Conservation (phyloP, 306 rosid genomes). For the Purshia tridentata region DNA sequence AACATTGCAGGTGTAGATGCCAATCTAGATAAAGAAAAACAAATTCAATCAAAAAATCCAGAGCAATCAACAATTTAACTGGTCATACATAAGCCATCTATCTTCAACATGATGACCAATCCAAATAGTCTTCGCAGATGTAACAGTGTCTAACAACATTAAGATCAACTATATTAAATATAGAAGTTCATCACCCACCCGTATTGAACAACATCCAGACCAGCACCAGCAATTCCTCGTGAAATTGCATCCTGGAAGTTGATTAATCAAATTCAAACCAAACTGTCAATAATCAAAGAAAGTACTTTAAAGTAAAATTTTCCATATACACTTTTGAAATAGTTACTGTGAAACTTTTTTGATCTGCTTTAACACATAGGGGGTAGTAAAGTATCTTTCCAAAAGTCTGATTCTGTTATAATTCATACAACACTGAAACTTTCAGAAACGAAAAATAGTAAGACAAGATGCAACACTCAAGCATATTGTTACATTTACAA, state of each 20-base stretch:
- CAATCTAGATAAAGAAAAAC: constrained; percentile 50
- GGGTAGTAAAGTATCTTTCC: no score
- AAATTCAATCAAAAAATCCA: background rate
- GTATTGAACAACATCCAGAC: constrained; percentile 79
- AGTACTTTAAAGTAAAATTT: background rate
- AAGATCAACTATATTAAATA: constrained; percentile 2
- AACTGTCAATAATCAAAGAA: constrained; percentile 24
- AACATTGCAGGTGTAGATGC: constrained; percentile 99
- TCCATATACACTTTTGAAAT: background rate
- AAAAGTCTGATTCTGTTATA: background rate
- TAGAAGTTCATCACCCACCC: constrained; percentile 58
- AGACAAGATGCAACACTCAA: background rate
- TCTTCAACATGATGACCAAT: constrained; percentile 8
- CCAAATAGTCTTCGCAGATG: constrained; percentile 16
- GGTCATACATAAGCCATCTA: background rate
- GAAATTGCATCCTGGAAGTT: constrained; percentile 81
- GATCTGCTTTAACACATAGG: background rate
- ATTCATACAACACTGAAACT: background rate
- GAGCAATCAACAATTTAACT: background rate
- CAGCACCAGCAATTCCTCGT: constrained; percentile 73
- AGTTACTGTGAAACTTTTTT: background rate
- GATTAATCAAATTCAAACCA: constrained; percentile 28
- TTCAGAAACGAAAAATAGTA: background rate
- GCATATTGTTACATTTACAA: background rate
- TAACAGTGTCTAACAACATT: constrained; percentile 8